Percentiles rank a stretch among this genome's conserved stretches.
Evolutionary conservation across 2,329 filamentous ascomycete species (phyloP).

Genomic region (Fusarium sambucinum): DNA sequence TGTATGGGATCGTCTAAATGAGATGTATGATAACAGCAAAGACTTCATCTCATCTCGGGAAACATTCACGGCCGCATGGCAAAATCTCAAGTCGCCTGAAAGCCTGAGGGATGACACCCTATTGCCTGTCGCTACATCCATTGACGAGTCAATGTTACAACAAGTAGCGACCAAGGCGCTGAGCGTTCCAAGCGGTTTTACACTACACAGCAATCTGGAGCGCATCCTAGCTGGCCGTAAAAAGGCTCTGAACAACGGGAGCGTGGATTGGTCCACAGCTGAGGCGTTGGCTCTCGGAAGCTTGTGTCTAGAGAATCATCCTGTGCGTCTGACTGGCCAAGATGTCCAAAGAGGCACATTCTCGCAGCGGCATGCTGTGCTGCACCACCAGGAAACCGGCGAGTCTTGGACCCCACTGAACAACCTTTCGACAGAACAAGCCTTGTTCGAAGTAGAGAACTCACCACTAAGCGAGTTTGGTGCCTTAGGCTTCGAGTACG

Average conservation of each 20-base stretch:
- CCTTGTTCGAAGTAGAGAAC: conserved; percentile 94
- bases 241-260: conserved; percentile 75
- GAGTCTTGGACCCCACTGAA: conserved; percentile 91
- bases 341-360: conserved; percentile 99
- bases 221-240: conserved; percentile 86
- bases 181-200: conserved; percentile 83
- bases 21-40: too few species aligned
- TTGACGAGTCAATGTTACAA: conserved; percentile 60
- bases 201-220: conserved; percentile 92
- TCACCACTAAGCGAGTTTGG: conserved; percentile 81
- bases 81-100: too few species aligned
- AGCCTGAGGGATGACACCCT: too few species aligned
- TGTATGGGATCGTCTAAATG: too few species aligned
- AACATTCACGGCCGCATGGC: too few species aligned
- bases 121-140: conserved; percentile 76
- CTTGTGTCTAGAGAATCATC: conserved; percentile 89
- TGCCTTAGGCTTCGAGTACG: conserved; percentile 95
- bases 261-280: conserved; percentile 91
- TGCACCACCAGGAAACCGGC: conserved; percentile 96
- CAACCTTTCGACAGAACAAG: conserved; percentile 87
- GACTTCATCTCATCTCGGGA: too few species aligned
- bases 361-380: conserved; percentile 94
- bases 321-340: conserved; percentile 96
- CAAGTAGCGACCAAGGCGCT: conserved; percentile 85
- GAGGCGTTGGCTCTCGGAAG: conserved; percentile 95